Evolutionary conservation across 768 basidiomycete genomes (phyloP).

Genomic region (Kwoniella pini): DNA sequence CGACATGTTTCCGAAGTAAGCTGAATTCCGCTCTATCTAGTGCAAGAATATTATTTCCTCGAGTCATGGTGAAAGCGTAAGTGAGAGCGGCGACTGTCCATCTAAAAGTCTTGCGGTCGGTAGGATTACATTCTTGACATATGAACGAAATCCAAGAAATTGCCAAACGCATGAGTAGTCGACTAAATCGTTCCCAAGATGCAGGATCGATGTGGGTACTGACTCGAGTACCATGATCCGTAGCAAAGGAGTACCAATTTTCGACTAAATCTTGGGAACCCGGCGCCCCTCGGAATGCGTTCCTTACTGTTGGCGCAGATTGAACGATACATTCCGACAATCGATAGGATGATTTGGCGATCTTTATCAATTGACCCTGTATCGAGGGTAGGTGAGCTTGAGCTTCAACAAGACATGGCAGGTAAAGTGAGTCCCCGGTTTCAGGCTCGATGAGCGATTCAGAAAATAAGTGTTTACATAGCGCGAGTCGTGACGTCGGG

Average conservation of each 20-base stretch:
- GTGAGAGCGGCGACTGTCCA: slow-evolving; percentile 98
- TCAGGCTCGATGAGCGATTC: slow-evolving; percentile 60
- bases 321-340: slow-evolving; percentile 90
- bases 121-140: slow-evolving; percentile 94
- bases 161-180: slow-evolving; percentile 79
- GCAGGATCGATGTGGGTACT: slow-evolving; percentile 81
- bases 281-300: slow-evolving; percentile 58
- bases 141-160: slow-evolving; percentile 99
- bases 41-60: slow-evolving; percentile 83
- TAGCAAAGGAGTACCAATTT: slow-evolving; percentile 93
- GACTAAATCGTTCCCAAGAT: slow-evolving; percentile 70
- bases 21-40: slow-evolving; percentile 86
- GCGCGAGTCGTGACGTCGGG: slow-evolving; percentile 68
- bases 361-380: slow-evolving; percentile 85
- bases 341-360: slow-evolving; percentile 81
- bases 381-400: slow-evolving; percentile 89
- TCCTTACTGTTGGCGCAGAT: slow-evolving; percentile 81
- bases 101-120: slow-evolving; percentile 91
- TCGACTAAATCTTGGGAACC: slow-evolving; percentile 63
- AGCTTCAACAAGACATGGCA: slow-evolving; percentile 64
- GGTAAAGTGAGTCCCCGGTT: slow-evolving; percentile 34
- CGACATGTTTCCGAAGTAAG: slow-evolving; percentile 84
- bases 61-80: slow-evolving; percentile 83
- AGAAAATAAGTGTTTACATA: slow-evolving; percentile 75
- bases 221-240: slow-evolving; percentile 84